Base-by-base conservation (phyloP, 306 rosid genomes). In the Cucumis melo region DNA sequence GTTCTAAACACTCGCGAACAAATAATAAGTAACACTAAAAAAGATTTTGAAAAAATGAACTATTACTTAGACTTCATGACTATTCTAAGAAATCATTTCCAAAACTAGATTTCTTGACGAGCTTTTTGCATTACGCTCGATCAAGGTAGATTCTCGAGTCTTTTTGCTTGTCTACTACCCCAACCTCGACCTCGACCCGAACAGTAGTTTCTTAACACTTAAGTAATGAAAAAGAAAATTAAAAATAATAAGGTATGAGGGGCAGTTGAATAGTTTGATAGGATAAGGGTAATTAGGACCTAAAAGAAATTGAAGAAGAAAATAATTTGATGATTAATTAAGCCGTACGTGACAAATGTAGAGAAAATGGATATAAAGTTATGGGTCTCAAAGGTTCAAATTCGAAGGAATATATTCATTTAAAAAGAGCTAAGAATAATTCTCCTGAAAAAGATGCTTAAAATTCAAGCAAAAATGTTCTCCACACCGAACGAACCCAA, bases 381-480 rank as follows among this genome's bases (percentile, higher is more conserved):
- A 75, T 59, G 90, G 97, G 97, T 73, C 92, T 90, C 91, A 53
- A 83, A 68, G 85, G 24, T 81, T 91, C 88, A 85, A 86, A 75
- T 79, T 80, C 57, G 29, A 57, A 56, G 84, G 98, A 91, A 93
- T 93, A 93, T 93, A 89, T 93, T 93, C 98, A 87, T 83, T 80
- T 80, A 78, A 78, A 57, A 80, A 77, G 80, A 51, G 24, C 7
- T 46, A 23, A 60, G 97, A 93, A 93, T 93, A 90, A 91, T 88
- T 88, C 87, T 41, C 73, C 77, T 72, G 83, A 88, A 82, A 87
- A 89, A 87, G 91, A 91, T 88, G 98, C 98, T 93, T 93, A 85
- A 93, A 87, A 65, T 88, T 91, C 89, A 93, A 91, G 98, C 98
- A 91, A 90, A 86, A 91, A 80, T 80, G 84, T 78, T 96, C 93